Evolutionary conservation across 2,329 filamentous ascomycete genomes (phyloP), one percentile per base, ranked within the genome.

Genomic region (Aspergillus japonicus): DNA sequence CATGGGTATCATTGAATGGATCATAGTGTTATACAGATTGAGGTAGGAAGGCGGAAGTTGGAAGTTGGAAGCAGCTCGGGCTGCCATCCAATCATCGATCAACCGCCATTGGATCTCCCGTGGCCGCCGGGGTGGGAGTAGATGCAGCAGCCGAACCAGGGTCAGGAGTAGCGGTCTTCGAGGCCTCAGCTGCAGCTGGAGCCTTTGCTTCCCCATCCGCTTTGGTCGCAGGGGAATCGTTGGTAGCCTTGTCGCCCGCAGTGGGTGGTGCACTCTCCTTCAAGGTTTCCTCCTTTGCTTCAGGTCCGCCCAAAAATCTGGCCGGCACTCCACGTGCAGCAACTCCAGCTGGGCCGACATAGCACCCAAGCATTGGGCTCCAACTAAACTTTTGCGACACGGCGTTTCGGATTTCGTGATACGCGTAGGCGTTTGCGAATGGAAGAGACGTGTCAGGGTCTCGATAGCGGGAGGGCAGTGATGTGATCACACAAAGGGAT

Each of bases 391-490:
- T 87, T 48, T 91, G 89, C 1, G 81, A 84, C 55, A 86, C 78
- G 14, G 96, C 82, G 57, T 88, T 86, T 69, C 91, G 89, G 50
- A 98, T 89, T 73, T 96, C 88, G 29, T 74, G 71, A 77, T 92
- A 97, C 0, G 92, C 93, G 63, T 88, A 85, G 48, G 86, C 81
- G 72, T 94, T 94, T 64, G 86, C 84, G 76, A 94, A 99, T 0
- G 88, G 86, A 16, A 98, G 82, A 0, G 91, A 90, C 0, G 94
- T 98, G 66, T 85, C 84, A 0, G 92, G 91, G 73, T 99, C 95
- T 24, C 88, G 85, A 75, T 96, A 98, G 57, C 87, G 87, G 12
- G 94, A 95, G 4, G 88, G 86, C 56, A 88, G 85, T 69, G 89
- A 89, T 1, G 92, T 97, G 71, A 98, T 93, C 52, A 88, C 89